Conservation (phyloP, 192 early-diverging fungal species). For the Backusella tarrabulga region DNA sequence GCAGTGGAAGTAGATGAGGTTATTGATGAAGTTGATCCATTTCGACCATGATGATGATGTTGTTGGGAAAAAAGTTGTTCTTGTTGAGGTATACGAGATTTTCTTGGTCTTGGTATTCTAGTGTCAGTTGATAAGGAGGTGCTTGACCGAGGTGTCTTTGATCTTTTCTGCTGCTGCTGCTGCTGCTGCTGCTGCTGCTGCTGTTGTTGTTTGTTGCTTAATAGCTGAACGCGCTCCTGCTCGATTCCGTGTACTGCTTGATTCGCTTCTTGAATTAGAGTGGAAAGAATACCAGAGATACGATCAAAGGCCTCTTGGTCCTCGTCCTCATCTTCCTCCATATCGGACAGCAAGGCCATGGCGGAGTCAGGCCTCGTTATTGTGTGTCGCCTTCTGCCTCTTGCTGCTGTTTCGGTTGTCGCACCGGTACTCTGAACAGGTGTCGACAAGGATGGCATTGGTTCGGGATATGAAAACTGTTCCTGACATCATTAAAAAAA, state of each 20-base stretch:
- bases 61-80: neutral
- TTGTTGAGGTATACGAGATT: neutral
- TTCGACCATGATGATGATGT: neutral
- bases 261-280: constrained; percentile 31
- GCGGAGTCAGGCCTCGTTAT: constrained; percentile 21
- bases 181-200: neutral
- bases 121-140: neutral
- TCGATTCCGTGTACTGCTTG: constrained; percentile 26
- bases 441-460: constrained; percentile 15
- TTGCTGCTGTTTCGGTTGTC: neutral
- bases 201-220: neutral
- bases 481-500: neutral
- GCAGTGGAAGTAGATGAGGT: neutral
- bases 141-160: constrained; percentile 1
- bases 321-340: constrained; percentile 8
- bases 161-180: neutral
- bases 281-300: constrained; percentile 32
- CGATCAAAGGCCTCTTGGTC: constrained; percentile 27
- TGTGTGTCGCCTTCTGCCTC: constrained; percentile 1
- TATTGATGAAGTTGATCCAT: neutral
- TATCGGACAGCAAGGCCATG: constrained; percentile 13
- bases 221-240: neutral
- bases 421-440: neutral
- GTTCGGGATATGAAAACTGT: constrained; percentile 10
- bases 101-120: constrained; percentile 17